Percentiles rank a stretch among this genome's conserved stretches.
phyloP scores from a whole-genome alignment of 2,329 filamentous ascomycete genomes.

The Knufia fluminis region DNA sequence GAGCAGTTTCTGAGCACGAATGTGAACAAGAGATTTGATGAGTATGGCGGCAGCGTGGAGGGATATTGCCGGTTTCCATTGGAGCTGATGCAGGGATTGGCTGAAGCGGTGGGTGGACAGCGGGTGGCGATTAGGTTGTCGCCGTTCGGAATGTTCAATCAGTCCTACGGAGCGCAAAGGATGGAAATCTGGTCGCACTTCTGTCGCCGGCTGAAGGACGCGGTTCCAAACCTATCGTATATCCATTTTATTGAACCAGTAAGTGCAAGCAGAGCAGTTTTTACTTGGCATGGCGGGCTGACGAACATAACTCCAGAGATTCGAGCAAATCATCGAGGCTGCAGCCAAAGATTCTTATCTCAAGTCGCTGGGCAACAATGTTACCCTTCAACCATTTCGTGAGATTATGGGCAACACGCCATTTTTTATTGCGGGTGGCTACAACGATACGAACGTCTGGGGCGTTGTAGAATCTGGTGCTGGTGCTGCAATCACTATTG shows the following conservation, averaged over 20 bases:
- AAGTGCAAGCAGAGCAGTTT: neutral
- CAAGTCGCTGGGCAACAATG: slow-evolving; percentile 26
- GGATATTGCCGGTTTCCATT: slow-evolving; percentile 47
- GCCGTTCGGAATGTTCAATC: slow-evolving; percentile 41
- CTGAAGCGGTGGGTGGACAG: slow-evolving; percentile 28
- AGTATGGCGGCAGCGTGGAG: slow-evolving; percentile 43
- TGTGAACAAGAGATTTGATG: slow-evolving; percentile 42
- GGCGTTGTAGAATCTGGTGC: slow-evolving; percentile 38
- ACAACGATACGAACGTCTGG: slow-evolving; percentile 42
- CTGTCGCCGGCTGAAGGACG: slow-evolving; percentile 40
- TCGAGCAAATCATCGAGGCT: slow-evolving; percentile 44
- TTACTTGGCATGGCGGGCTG: neutral
- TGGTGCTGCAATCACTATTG: slow-evolving; percentile 34
- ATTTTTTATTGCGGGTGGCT: slow-evolving; percentile 49
- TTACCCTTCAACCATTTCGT: slow-evolving; percentile 41
- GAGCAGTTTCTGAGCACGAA: slow-evolving; percentile 46
- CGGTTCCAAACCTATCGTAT: slow-evolving; percentile 35
- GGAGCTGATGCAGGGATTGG: slow-evolving; percentile 34
- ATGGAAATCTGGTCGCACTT: slow-evolving; percentile 46
- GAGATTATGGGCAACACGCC: slow-evolving; percentile 45
- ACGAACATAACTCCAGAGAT: slow-evolving; percentile 26
- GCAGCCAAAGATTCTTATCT: slow-evolving; percentile 44
- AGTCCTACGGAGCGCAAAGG: slow-evolving; percentile 30
- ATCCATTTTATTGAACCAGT: slow-evolving; percentile 47
- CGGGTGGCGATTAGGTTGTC: slow-evolving; percentile 39